A percentile compares a stretch with the other conserved stretches of the same genome.
These are phyloP conservation scores for Tolypocladium amazonense DNA, from an alignment of 2,329 filamentous ascomycete genomes.

Conservation along the genomic window DNA sequence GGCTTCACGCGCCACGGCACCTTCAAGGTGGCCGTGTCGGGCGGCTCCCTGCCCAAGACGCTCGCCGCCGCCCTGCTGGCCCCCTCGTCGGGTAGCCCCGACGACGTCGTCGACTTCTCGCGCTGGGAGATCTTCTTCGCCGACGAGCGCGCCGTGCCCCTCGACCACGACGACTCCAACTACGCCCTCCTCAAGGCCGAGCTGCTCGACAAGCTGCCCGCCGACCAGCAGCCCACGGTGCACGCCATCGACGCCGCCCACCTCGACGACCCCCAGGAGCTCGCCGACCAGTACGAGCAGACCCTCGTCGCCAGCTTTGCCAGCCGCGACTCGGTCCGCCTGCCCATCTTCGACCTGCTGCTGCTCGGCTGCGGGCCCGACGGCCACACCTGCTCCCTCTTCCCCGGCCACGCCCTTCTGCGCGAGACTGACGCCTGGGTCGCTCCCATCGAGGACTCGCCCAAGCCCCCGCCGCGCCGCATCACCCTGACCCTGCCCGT, in stretches of 20 bases:
- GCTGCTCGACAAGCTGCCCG: constrained; percentile 78
- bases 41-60: constrained; percentile 82
- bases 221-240: constrained; percentile 55
- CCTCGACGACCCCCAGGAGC: constrained; percentile 74
- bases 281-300: constrained; percentile 91
- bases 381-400: constrained; percentile 93
- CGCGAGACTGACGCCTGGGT: constrained; percentile 88
- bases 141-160: constrained; percentile 88
- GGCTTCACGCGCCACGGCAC: constrained; percentile 68
- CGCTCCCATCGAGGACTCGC: constrained; percentile 80
- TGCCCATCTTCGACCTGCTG: constrained; percentile 90
- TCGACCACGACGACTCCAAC: constrained; percentile 90
- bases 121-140: constrained; percentile 99
- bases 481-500: constrained; percentile 92
- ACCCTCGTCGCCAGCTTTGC: constrained; percentile 77
- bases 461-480: constrained; percentile 82
- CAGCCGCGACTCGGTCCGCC: constrained; percentile 81
- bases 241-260: constrained; percentile 60
- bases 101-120: constrained; percentile 63
- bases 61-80: constrained; percentile 75
- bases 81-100: constrained; percentile 28
- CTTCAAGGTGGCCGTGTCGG: constrained; percentile 90
- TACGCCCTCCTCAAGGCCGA: constrained; percentile 81
- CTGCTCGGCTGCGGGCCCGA: constrained; percentile 91
- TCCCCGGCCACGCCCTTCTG: constrained; percentile 80